These are phyloP conservation scores for Antitrichia curtipendula DNA, from an alignment of 225 moss, liverwort and hornwort species.

Conservation along the genomic window DNA sequence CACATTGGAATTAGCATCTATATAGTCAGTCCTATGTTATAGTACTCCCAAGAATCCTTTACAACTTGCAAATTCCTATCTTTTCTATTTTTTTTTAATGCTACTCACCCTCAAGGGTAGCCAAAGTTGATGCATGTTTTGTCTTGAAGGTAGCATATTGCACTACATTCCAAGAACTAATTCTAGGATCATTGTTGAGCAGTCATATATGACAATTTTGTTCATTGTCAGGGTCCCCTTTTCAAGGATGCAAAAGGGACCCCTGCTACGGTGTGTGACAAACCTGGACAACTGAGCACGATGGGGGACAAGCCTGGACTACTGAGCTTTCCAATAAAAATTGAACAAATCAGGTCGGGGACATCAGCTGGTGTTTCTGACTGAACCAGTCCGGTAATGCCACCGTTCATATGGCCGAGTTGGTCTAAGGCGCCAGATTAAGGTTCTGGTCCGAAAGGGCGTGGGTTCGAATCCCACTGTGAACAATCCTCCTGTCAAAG, in stretches of 20 bases:
- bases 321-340: not conserved
- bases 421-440: conserved; percentile 59
- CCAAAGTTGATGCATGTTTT: too few species aligned
- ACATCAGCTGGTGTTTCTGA: not conserved
- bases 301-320: not conserved
- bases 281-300: not conserved
- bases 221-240: rapidly evolving
- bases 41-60: too few species aligned
- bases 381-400: rapidly evolving
- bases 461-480: conserved; percentile 64
- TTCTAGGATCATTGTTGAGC: too few species aligned
- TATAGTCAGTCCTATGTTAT: too few species aligned
- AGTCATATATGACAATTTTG: too few species aligned
- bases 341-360: rapidly evolving
- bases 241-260: not conserved
- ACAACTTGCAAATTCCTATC: too few species aligned
- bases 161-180: too few species aligned
- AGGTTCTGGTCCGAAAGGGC: conserved; percentile 58
- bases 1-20: too few species aligned
- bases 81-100: too few species aligned
- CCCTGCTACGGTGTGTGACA: not conserved
- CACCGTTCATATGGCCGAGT: conserved; percentile 42
- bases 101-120: too few species aligned
- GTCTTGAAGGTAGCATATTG: too few species aligned
- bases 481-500: not conserved